Conservation (phyloP, 2,329 filamentous ascomycete genomes). For the Cephalotrichum gorgonifer region DNA sequence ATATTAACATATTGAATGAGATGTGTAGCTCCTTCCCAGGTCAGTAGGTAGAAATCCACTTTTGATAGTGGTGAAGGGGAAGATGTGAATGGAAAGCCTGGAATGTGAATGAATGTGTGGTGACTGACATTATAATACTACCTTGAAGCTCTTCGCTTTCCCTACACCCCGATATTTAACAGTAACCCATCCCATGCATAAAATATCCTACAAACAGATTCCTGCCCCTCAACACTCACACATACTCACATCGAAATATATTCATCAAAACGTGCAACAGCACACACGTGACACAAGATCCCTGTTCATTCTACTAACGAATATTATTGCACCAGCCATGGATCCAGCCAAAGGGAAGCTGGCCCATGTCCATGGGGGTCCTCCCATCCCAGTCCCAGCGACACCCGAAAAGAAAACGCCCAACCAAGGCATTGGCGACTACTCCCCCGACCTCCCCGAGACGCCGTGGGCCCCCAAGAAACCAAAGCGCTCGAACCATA, state of each 20-base stretch:
- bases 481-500: neutral
- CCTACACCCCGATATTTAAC: neutral
- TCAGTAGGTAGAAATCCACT: too few relatives aligned
- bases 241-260: too few relatives aligned
- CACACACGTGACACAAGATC: neutral
- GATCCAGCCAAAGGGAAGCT: neutral
- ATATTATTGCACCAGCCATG: neutral
- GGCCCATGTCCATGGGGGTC: neutral
- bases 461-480: neutral
- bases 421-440: too few relatives aligned
- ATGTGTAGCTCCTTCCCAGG: too few relatives aligned
- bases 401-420: neutral
- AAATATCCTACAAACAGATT: too few relatives aligned
- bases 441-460: too few relatives aligned
- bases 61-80: too few relatives aligned
- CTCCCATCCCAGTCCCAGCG: neutral
- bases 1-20: too few relatives aligned
- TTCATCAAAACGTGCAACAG: neutral
- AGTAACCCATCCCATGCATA: neutral
- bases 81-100: too few relatives aligned
- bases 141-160: neutral
- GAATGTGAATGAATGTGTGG: too few relatives aligned
- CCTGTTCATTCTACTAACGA: neutral
- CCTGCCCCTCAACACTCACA: too few relatives aligned
- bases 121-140: too few relatives aligned